Evolutionary conservation across 2,329 filamentous ascomycete genomes (phyloP).

Genomic region (Colletotrichum sp.): DNA sequence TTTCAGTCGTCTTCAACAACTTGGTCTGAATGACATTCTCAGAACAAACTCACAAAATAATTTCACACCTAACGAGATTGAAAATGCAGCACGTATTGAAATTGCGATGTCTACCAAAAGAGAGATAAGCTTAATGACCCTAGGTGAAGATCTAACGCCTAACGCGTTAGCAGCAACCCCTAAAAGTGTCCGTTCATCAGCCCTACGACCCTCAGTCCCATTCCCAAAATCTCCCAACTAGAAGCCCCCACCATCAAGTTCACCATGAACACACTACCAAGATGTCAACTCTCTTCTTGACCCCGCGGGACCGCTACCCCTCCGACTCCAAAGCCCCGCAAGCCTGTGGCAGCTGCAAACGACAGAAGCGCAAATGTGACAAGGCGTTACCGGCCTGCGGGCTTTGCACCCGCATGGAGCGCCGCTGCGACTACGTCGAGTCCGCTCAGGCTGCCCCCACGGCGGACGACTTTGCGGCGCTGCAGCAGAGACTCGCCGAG

Average conservation of each 20-base stretch:
- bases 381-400: constrained; percentile 53
- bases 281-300: neutral
- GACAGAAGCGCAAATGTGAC: constrained; percentile 58
- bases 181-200: neutral
- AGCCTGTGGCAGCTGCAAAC: constrained; percentile 10
- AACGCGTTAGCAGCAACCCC: neutral
- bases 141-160: neutral
- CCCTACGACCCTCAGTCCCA: neutral
- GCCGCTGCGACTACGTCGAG: constrained; percentile 47
- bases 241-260: neutral
- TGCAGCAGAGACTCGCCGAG: constrained; percentile 40
- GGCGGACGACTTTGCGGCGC: constrained; percentile 41
- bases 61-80: neutral
- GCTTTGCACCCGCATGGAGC: constrained; percentile 48
- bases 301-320: neutral
- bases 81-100: no score
- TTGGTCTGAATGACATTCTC: neutral
- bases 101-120: neutral
- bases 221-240: neutral
- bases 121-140: neutral
- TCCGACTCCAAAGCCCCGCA: neutral
- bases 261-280: neutral
- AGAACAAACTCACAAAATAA: rapidly evolving
- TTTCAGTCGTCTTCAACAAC: neutral
- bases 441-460: constrained; percentile 35